Base-by-base conservation (phyloP, 1,139 yeast species). In the Candida freyschussii region DNA sequence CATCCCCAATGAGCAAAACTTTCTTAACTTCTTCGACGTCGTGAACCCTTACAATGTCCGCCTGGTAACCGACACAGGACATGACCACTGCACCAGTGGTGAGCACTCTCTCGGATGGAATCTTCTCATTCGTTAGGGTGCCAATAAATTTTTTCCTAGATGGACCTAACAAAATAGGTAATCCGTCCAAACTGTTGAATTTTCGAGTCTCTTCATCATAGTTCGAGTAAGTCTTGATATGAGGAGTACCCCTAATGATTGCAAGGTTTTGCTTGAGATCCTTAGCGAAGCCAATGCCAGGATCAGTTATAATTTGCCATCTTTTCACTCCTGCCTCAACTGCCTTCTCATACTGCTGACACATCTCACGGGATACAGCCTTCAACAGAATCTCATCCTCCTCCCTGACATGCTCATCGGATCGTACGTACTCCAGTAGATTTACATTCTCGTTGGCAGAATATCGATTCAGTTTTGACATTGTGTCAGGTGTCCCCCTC, bases 281-380 rank as follows among this genome's bases (percentile, higher is more conserved):
- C 55, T 91, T 91, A 14, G 97, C 96, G 60, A 91, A 91, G 2
- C 98, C 98, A 33, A 91, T 61, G 1, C 98, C 98, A 0, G 99
- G 98, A 56, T 91, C 99, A 10, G 87, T 54, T 13, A 93, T 77
- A 3, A 91, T 63, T 58, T 91, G 97, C 96, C 96, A 91, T 55
- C 93, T 76, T 37, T 68, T 67, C 1, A 91, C 75, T 2, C 96
- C 96, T 1, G 60, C 61, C 0, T 49, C 53, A 30, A 73, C 61
- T 8, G 96, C 95, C 34, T 63, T 67, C 1, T 58, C 47, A 23
- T 85, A 67, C 37, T 77, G 75, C 2, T 51, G 47, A 10, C 77
- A 64, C 28, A 91, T 60, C 54, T 91, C 98, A 29, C 74, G 60
- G 8, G 81, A 72, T 3, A 87, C 79, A 19, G 67, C 63, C 63